Evolutionary conservation across 2,329 filamentous ascomycete species (phyloP).

Genomic region (Xylaria sp.): DNA sequence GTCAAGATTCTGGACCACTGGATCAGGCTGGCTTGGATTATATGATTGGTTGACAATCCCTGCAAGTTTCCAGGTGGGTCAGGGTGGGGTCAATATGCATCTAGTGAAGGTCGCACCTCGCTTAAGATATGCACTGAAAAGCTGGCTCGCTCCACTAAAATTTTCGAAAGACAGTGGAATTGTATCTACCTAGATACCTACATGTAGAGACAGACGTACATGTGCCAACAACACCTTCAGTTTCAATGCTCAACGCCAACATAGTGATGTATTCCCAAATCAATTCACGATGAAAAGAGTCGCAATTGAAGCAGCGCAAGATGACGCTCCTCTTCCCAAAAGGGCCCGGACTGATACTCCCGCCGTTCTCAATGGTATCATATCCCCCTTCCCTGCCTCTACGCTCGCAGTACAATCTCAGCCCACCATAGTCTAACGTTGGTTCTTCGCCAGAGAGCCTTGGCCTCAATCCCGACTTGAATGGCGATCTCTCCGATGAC

Average conservation of each 20-base stretch:
- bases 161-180: conserved; percentile 25
- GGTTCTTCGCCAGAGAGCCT: conserved; percentile 18
- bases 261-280: not conserved
- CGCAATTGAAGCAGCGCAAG: conserved; percentile 26
- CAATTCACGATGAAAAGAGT: conserved; percentile 43
- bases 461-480: conserved; percentile 29
- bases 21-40: not conserved
- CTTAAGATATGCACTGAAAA: conserved; percentile 8
- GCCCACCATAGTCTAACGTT: conserved; percentile 46
- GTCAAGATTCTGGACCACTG: not conserved
- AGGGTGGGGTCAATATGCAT: conserved; percentile 1
- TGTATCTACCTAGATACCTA: not conserved
- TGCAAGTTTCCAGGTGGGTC: not conserved
- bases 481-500: conserved; percentile 35
- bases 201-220: too few relatives aligned
- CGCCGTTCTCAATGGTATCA: conserved; percentile 14
- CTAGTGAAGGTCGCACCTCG: not conserved
- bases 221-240: not conserved
- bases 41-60: conserved; percentile 21
- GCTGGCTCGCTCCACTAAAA: conserved; percentile 36
- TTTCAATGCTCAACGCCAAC: conserved; percentile 8
- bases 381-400: conserved; percentile 56
- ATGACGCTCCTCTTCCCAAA: conserved; percentile 37
- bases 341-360: conserved; percentile 26
- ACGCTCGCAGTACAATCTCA: conserved; percentile 54